Evolutionary conservation across 2,329 filamentous ascomycete species (phyloP), one percentile per base, ranked within the genome.

Genomic region (Sphaerulina musiva): DNA sequence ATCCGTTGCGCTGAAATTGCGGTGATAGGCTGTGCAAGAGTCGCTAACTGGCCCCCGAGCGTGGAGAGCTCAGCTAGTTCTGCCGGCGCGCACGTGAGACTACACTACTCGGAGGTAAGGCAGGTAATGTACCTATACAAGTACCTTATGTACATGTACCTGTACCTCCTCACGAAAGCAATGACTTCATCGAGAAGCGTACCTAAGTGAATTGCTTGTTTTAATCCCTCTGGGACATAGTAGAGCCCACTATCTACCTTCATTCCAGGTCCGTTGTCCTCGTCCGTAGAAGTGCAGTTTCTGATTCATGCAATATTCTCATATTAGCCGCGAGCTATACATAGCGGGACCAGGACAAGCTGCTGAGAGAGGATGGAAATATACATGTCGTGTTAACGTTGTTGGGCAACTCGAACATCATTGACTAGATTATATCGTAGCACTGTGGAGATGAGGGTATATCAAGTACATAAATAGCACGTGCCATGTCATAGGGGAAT

Each of bases 21-120:
- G 31, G 3, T 43, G 40, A 51, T 44, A 44, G 48, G 40, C 39
- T 45, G 48, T 40, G 11, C 47, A 38, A 42, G n/a, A 50, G 48
- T 32, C 40, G 48, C 48, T 36, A 17, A 31, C 14, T 44, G 48
- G 40, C 26, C 48, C 26, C 48, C 36, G 32, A 44, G 39, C 44
- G 39, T 29, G 17, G 41, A 51, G 40, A 23, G 20, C 17, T 17
- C 14, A 38, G 26, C 17, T 12, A 39, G 12, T 29, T 44, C 17
- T 26, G 10, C 20, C 20, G 32, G 26, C 29, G 3, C 23, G 48
- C 48, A 51, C 48, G 48, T 51, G 48, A 17, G 32, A 38, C 44
- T 14, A n/a, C 10, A 8, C 39, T 11, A 45, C n/a, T 20, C 20
- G 20, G 20, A 20, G 20, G 20, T 2, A 17, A 17, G 14, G 14